phyloP scores from a whole-genome alignment of 306 rosid species.

The Malus asiatica region DNA sequence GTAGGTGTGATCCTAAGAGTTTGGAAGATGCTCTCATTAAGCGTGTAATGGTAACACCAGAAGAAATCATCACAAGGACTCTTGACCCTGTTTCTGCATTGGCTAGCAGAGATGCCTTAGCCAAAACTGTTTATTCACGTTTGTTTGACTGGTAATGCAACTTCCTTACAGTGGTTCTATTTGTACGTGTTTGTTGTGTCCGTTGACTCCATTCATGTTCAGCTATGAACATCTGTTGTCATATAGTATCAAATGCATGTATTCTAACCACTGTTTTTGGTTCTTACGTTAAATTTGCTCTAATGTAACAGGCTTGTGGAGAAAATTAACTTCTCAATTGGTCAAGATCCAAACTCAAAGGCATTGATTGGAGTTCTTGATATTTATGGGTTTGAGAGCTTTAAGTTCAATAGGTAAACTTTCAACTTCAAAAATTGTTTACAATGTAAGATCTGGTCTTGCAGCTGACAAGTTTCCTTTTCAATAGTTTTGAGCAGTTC shows the following conservation, averaged over 20 bases:
- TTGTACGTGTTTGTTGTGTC: not conserved
- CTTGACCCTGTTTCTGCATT: constrained; percentile 96
- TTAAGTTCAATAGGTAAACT: constrained; percentile 84
- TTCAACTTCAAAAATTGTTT: constrained; percentile 16
- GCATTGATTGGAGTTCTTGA: constrained; percentile 97
- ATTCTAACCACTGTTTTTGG: constrained; percentile 10
- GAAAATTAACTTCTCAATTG: constrained; percentile 87
- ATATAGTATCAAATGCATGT: not conserved
- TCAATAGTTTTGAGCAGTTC: constrained; percentile 93
- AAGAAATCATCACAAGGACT: constrained; percentile 96
- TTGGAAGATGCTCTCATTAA: constrained; percentile 95
- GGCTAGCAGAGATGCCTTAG: constrained; percentile 92
- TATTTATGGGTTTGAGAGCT: constrained; percentile 99
- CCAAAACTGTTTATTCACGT: constrained; percentile 91
- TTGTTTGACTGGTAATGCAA: constrained; percentile 92
- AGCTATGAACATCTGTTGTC: not conserved
- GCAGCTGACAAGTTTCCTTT: constrained; percentile 27
- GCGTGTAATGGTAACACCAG: constrained; percentile 99
- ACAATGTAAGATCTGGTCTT: constrained; percentile 6
- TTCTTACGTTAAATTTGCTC: constrained; percentile 19
- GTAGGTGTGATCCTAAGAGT: constrained; percentile 86
- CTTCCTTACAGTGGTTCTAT: constrained; percentile 16
- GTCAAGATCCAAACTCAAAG: constrained; percentile 95
- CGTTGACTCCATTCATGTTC: not conserved
- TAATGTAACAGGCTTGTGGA: constrained; percentile 77